Conservation (phyloP, 2,329 filamentous ascomycete species). For the Neonectria neomacrospora region DNA sequence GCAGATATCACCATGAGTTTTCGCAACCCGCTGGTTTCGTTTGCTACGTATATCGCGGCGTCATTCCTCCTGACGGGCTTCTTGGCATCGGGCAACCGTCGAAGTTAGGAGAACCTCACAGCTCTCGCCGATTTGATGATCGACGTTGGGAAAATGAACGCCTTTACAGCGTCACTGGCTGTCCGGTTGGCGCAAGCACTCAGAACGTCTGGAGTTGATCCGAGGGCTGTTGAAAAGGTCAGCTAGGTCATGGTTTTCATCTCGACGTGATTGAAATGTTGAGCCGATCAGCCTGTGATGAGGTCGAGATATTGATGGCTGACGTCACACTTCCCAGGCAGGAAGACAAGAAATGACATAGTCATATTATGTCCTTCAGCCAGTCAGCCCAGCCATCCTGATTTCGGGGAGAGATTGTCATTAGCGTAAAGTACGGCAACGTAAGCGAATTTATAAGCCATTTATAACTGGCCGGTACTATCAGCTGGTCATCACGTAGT, state of each 20-base stretch:
- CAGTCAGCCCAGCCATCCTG: neutral
- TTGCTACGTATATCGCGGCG: slow-evolving; percentile 30
- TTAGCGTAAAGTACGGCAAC: neutral
- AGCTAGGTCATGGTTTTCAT: neutral
- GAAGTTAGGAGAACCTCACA: slow-evolving; percentile 66
- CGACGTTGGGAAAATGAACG: slow-evolving; percentile 62
- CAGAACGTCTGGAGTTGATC: slow-evolving; percentile 47
- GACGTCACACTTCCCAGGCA: slow-evolving; percentile 25
- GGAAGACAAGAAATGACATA: slow-evolving; percentile 30
- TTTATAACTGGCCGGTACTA: neutral
- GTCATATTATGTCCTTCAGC: slow-evolving; percentile 28
- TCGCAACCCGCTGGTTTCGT: slow-evolving; percentile 28
- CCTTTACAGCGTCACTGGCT: slow-evolving; percentile 59
- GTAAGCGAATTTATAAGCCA: neutral
- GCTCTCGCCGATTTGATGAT: slow-evolving; percentile 62
- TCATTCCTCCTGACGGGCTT: slow-evolving; percentile 31
- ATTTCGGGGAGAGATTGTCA: neutral
- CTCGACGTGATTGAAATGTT: neutral
- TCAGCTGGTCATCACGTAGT: neutral
- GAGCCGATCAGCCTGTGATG: neutral
- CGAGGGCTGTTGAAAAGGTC: slow-evolving; percentile 26
- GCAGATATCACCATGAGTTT: slow-evolving; percentile 22
- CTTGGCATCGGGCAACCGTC: neutral
- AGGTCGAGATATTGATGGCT: slow-evolving; percentile 26
- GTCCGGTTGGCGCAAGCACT: slow-evolving; percentile 75